A percentile compares a stretch with the other conserved stretches of the same genome.
These are phyloP conservation scores for Microcos paniculata DNA, from an alignment of 345 rosid species.

Conservation along the genomic window DNA sequence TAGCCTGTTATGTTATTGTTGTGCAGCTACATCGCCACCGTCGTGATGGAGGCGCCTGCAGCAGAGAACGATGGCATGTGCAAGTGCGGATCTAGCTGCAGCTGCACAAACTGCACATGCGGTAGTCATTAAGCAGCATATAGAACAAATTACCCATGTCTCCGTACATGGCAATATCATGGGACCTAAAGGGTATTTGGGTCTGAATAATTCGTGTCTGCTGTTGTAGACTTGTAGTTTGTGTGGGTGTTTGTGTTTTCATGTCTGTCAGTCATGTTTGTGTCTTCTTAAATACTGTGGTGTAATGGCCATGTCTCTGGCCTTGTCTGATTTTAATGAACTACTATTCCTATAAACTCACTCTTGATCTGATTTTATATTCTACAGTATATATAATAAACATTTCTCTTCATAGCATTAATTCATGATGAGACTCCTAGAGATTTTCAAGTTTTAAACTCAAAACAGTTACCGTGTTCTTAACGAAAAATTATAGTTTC, in stretches of 20 bases:
- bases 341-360: conserved; percentile 10
- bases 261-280: conserved; percentile 13
- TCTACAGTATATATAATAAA: too few relatives aligned
- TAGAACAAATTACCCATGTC: neutral
- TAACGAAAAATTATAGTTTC: too few relatives aligned
- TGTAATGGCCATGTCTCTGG: conserved; percentile 31
- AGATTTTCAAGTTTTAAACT: too few relatives aligned
- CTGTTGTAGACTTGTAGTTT: neutral
- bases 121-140: conserved; percentile 35
- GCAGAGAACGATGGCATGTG: conserved; percentile 67
- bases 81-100: conserved; percentile 81
- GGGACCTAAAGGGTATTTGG: neutral
- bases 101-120: conserved; percentile 72
- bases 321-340: conserved; percentile 28
- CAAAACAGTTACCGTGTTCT: too few relatives aligned
- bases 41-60: conserved; percentile 44
- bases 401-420: too few relatives aligned
- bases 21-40: conserved; percentile 47
- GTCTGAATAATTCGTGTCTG: conserved; percentile 7
- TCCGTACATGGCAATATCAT: neutral
- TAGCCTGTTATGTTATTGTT: neutral
- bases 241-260: neutral
- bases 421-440: neutral
- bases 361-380: neutral
- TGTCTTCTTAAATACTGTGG: conserved; percentile 2